Percentiles rank a stretch among this genome's conserved stretches.
These are phyloP conservation scores for Adiantum capillusveneris DNA, from an alignment of 75 land plant genomes.

Conservation along the genomic window DNA sequence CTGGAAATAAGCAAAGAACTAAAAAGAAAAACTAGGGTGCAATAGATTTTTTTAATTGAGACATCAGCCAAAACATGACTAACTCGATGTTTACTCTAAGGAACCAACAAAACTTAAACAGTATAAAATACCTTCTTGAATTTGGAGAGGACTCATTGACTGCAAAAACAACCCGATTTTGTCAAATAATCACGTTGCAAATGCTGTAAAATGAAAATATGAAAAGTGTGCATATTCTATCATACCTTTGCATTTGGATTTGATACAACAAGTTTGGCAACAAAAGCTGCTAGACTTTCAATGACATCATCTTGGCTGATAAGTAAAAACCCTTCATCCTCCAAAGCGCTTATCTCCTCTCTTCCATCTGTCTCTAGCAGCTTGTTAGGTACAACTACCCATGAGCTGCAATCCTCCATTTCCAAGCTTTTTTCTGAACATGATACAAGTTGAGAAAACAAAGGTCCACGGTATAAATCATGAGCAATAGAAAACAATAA, in stretches of 20 bases:
- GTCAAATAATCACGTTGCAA: neutral
- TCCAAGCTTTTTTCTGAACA: neutral
- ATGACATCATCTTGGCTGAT: slow-evolving; percentile 7
- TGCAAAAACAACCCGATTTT: neutral
- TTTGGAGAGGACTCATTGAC: neutral
- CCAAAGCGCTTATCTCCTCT: neutral
- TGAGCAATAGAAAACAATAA: too few relatives aligned
- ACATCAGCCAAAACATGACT: too few relatives aligned
- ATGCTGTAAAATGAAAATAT: too few relatives aligned
- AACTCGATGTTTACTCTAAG: neutral
- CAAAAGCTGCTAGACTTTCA: slow-evolving; percentile 5
- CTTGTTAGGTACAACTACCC: neutral
- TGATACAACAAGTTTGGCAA: neutral
- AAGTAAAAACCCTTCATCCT: neutral
- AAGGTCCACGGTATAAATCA: too few relatives aligned
- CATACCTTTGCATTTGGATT: slow-evolving; percentile 6
- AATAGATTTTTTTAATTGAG: too few relatives aligned
- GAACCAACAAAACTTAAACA: neutral
- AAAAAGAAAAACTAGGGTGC: too few relatives aligned
- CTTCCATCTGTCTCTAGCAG: neutral
- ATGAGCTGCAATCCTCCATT: neutral
- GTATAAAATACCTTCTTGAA: neutral
- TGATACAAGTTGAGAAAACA: too few relatives aligned
- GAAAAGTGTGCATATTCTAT: too few relatives aligned
- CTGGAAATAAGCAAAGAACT: too few relatives aligned